Evolutionary conservation across 441 rosid genomes (phyloP).

Genomic region (Erodium trifolium): DNA sequence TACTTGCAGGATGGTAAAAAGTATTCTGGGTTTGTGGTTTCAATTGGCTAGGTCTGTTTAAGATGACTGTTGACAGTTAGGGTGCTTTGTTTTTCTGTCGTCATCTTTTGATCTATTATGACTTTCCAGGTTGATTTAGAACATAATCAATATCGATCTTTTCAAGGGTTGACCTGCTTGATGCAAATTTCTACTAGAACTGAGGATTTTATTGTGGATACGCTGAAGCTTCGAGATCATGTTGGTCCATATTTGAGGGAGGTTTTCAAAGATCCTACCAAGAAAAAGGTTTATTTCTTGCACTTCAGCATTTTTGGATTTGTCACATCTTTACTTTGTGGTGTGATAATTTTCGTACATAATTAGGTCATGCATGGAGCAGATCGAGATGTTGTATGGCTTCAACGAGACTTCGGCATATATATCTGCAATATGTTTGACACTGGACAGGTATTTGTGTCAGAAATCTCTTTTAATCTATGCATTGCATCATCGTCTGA

Average conservation of each 20-base stretch:
- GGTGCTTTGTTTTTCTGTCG: conserved; percentile 9
- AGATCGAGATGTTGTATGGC: conserved; percentile 89
- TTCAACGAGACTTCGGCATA: conserved; percentile 93
- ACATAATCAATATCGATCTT: conserved; percentile 91
- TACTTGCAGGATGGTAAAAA: neutral
- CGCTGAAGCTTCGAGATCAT: conserved; percentile 73
- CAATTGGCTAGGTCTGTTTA: neutral
- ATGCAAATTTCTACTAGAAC: conserved; percentile 93
- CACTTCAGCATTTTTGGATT: conserved; percentile 6
- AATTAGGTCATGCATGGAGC: conserved; percentile 96
- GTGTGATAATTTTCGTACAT: conserved; percentile 20
- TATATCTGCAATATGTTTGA: conserved; percentile 92
- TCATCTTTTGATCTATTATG: neutral
- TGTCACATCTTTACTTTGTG: conserved; percentile 12
- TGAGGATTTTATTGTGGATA: conserved; percentile 79
- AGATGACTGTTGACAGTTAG: neutral
- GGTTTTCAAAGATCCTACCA: conserved; percentile 77
- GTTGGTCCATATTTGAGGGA: conserved; percentile 81
- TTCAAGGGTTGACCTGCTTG: conserved; percentile 92
- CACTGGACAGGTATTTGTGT: conserved; percentile 99
- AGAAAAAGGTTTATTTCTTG: conserved; percentile 57
- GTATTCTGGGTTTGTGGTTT: neutral
- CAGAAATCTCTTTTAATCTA: too few species aligned
- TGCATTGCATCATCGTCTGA: too few species aligned
- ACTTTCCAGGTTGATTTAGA: conserved; percentile 81